A percentile compares a stretch with the other conserved stretches of the same genome.
phyloP scores from a whole-genome alignment of 306 rosid species.

The Castanea sativa region DNA sequence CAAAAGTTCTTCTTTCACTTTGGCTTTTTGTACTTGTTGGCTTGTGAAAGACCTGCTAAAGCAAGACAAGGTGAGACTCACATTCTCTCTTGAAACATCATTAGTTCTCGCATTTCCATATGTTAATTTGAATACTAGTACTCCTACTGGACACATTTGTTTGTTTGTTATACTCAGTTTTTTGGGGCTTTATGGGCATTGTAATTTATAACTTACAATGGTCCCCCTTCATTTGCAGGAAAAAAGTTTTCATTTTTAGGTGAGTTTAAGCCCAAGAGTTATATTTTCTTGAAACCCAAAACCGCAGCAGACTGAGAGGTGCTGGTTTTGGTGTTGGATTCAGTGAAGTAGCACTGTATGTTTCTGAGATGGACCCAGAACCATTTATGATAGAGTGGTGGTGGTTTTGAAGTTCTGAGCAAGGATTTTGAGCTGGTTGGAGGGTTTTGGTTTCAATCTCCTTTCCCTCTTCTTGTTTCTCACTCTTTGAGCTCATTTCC shows the following conservation, averaged over 20 bases:
- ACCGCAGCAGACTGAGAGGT: neutral
- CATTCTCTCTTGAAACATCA: conserved; percentile 38
- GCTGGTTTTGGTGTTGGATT: conserved; percentile 1
- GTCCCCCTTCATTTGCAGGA: conserved; percentile 14
- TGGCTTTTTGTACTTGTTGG: conserved; percentile 36
- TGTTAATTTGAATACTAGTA: conserved; percentile 10
- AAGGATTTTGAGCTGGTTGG: conserved; percentile 21
- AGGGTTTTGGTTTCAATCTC: conserved; percentile 26
- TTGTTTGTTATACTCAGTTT: neutral
- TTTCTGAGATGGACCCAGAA: conserved; percentile 26
- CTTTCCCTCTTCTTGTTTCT: conserved; percentile 15
- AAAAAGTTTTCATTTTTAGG: neutral
- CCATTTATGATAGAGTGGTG: conserved; percentile 29
- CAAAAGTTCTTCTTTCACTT: conserved; percentile 40
- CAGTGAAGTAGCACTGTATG: conserved; percentile 32
- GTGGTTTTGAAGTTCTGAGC: conserved; percentile 33
- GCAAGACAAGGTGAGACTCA: conserved; percentile 47
- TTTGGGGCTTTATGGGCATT: conserved; percentile 1
- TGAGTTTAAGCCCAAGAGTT: conserved; percentile 1
- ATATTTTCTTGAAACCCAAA: neutral
- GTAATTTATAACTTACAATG: neutral
- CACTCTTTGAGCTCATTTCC: conserved; percentile 16
- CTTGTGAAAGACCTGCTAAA: conserved; percentile 30
- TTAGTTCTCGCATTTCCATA: conserved; percentile 15
- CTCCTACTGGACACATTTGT: neutral